Evolutionary conservation across 768 basidiomycete genomes (phyloP).

Genomic region (Xerocomus brunneocitrinus): DNA sequence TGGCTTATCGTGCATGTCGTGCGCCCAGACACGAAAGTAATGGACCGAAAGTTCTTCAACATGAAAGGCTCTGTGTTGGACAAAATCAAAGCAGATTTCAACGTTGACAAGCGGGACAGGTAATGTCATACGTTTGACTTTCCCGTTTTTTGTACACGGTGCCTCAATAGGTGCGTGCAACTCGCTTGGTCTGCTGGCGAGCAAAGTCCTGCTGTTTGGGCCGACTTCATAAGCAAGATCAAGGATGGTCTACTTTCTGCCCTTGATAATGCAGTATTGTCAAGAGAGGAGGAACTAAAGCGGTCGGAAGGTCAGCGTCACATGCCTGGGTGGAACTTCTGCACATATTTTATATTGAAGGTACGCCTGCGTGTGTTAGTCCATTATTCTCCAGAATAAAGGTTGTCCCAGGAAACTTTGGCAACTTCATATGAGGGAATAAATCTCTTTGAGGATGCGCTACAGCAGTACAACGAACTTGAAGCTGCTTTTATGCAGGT

Average conservation of each 20-base stretch:
- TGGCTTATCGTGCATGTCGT: conserved; percentile 90
- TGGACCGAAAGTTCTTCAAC: conserved; percentile 70
- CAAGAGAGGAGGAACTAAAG: conserved; percentile 86
- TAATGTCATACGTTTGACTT: conserved; percentile 4
- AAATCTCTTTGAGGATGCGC: conserved; percentile 83
- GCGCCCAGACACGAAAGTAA: conserved; percentile 59
- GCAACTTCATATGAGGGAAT: conserved; percentile 91
- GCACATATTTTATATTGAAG: conserved; percentile 94
- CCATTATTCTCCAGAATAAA: background rate
- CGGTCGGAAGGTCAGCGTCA: conserved; percentile 84
- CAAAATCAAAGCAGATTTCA: conserved; percentile 90
- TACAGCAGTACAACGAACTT: conserved; percentile 86
- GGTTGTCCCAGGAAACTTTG: conserved; percentile 72
- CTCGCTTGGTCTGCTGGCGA: conserved; percentile 69
- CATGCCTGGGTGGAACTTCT: conserved; percentile 98
- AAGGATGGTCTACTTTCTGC: conserved; percentile 87
- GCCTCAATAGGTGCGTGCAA: conserved; percentile 64
- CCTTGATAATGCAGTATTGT: conserved; percentile 73
- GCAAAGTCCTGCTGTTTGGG: conserved; percentile 79
- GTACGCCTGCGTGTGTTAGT: conserved; percentile 38
- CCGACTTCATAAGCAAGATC: conserved; percentile 79
- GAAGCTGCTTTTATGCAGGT: conserved; percentile 78
- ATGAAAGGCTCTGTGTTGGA: conserved; percentile 83
- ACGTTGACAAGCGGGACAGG: conserved; percentile 84
- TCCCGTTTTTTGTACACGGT: conserved; percentile 13